Evolutionary conservation across 1,284 basidiomycete genomes (phyloP), one percentile per base, ranked within the genome.

Genomic region (Trichosporon coremiiforme): DNA sequence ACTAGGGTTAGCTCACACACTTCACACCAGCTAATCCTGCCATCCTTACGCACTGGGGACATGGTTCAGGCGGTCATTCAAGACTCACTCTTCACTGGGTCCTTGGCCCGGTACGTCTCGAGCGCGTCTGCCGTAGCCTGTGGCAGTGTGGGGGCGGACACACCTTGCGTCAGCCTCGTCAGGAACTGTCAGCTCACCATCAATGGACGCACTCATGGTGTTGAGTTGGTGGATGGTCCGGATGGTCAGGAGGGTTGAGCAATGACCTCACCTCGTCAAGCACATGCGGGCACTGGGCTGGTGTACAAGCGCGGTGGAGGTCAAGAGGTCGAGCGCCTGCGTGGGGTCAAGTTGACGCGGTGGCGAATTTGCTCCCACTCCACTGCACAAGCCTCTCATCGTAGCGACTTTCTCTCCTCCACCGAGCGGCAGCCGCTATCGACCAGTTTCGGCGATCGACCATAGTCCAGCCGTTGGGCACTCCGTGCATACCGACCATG

Each of bases 81-180:
- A n/a, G n/a, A 78, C 86, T 68, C 67, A 92, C 92, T 90, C 86
- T 95, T 95, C 65, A 88, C 87, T 0, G 88, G 85, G 80, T 95
- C 92, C 78, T 92, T 92, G 80, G 90, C 89, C 86, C 91, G 92
- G 86, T 93, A 94, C 0, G 87, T 86, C 76, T 94, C 92, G 67
- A 95, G 85, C 2, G 92, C 92, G 62, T 88, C 87, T 41, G 90
- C 82, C 20, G 76, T 75, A 20, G 67, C 71, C 1, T 36, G 88
- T 87, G 72, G 73, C 67, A 74, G 69, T 29, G 68, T 38, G 33
- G 71, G 67, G 57, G 63, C 25, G 35, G 64, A 57, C 60, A 64
- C 66, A 31, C 55, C 67, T 70, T 62, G 1, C n/a, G 31, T 60
- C 31, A 60, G 57, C 57, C n/a, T n/a, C n/a, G n/a, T 12, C 3